phyloP scores from a whole-genome alignment of 148 eudicot species.

The Fagopyrum esculentum region DNA sequence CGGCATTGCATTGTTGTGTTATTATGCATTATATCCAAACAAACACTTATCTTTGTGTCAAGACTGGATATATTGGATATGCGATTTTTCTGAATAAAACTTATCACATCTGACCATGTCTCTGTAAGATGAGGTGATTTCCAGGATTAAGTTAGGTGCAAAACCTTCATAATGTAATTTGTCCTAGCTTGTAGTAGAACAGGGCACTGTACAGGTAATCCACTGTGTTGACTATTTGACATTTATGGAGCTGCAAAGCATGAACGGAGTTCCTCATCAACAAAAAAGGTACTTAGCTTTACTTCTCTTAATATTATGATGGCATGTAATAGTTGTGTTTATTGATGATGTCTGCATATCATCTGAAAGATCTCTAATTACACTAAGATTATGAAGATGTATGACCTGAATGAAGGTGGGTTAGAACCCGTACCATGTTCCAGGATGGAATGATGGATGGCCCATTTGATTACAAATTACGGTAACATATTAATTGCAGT shows the following conservation, averaged over 20 bases:
- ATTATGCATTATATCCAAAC: too few species aligned
- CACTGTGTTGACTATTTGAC: not conserved
- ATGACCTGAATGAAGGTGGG: not conserved
- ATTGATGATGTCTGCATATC: not conserved
- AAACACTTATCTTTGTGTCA: not conserved
- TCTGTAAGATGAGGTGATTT: not conserved
- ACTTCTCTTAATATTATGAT: not conserved
- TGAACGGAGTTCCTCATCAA: not conserved
- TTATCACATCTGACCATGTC: too few species aligned
- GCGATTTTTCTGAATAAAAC: too few species aligned
- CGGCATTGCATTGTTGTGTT: too few species aligned
- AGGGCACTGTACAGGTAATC: slow-evolving; percentile 1
- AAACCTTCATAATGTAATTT: not conserved
- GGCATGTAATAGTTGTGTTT: not conserved
- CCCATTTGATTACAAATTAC: too few species aligned
- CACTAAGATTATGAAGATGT: not conserved
- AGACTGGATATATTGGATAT: not conserved
- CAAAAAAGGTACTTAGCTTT: slow-evolving; percentile 2
- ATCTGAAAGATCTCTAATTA: not conserved
- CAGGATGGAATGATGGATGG: not conserved
- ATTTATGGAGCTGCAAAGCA: not conserved
- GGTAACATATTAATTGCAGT: too few species aligned
- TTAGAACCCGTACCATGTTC: not conserved
- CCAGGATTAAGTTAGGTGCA: not conserved
- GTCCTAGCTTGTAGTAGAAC: not conserved